Evolutionary conservation across 2,329 filamentous ascomycete genomes (phyloP).

Genomic region (Fusarium anthophilum): DNA sequence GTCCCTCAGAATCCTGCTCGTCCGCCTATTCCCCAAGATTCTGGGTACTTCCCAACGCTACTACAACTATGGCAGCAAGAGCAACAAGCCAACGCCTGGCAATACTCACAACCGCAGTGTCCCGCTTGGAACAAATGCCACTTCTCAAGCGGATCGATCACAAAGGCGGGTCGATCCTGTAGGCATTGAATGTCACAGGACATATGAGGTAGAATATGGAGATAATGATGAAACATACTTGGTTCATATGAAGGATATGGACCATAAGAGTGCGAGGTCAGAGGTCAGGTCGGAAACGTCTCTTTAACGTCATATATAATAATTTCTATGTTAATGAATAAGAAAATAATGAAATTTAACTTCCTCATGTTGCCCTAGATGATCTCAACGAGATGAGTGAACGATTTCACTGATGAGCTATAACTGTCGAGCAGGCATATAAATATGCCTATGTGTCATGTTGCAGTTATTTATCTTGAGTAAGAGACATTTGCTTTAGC

Average conservation of each 20-base stretch:
- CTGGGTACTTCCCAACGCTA: conserved; percentile 45
- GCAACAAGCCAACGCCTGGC: conserved; percentile 14
- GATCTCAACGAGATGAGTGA: not conserved
- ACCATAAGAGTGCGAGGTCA: conserved; percentile 25
- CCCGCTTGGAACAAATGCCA: conserved; percentile 35
- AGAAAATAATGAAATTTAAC: not conserved
- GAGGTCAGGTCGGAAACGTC: conserved; percentile 6
- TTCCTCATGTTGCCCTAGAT: not conserved
- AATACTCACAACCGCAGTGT: conserved; percentile 6
- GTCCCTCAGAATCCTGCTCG: conserved; percentile 47
- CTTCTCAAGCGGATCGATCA: conserved; percentile 33
- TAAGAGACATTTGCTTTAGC: not conserved
- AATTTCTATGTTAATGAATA: conserved; percentile 3
- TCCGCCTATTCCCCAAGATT: conserved; percentile 51
- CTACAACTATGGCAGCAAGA: conserved; percentile 39
- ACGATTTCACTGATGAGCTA: not conserved
- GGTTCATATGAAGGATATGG: conserved; percentile 44
- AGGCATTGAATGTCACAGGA: conserved; percentile 48
- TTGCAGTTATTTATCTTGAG: not conserved
- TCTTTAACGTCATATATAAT: not conserved
- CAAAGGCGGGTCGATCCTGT: conserved; percentile 22
- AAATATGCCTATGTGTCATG: not conserved
- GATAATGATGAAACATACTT: conserved; percentile 46
- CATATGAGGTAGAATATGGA: conserved; percentile 49
- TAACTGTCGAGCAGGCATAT: not conserved